phyloP scores from a whole-genome alignment of 2,329 filamentous ascomycete genomes.

The Alternaria sp. region DNA sequence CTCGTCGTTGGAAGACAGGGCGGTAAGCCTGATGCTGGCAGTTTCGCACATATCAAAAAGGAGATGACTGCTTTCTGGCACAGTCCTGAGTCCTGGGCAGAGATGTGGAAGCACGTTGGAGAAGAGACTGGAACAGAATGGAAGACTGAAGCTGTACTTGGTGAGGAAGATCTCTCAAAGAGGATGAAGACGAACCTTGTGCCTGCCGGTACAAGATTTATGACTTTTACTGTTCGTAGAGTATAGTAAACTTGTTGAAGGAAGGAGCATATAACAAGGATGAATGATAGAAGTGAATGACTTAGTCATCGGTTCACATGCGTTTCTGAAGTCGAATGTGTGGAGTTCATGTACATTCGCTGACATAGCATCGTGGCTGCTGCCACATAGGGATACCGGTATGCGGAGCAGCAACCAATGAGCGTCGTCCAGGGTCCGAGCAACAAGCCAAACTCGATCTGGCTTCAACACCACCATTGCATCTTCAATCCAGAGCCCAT shows the following conservation, averaged over 20 bases:
- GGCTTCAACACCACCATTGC: conserved; percentile 40
- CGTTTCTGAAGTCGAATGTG: background rate
- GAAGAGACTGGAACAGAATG: conserved; percentile 50
- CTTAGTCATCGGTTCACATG: background rate
- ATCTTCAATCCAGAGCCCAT: conserved; percentile 17
- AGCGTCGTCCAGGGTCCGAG: conserved; percentile 30
- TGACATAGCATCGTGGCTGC: background rate
- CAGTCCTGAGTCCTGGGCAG: conserved; percentile 48
- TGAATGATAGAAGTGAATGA: background rate
- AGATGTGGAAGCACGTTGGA: conserved; percentile 53
- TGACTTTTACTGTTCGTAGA: conserved; percentile 41
- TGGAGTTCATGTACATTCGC: background rate
- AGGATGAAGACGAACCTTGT: conserved; percentile 32
- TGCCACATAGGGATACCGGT: background rate
- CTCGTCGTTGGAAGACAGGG: conserved; percentile 54
- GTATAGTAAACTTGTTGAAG: conserved; percentile 12
- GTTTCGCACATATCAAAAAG: conserved; percentile 30
- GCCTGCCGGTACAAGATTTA: conserved; percentile 35
- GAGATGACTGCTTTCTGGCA: conserved; percentile 47
- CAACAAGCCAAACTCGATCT: conserved; percentile 47
- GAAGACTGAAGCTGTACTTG: conserved; percentile 43
- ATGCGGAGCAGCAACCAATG: conserved; percentile 31
- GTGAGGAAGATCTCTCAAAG: conserved; percentile 35
- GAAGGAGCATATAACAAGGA: background rate
- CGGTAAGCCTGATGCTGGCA: conserved; percentile 43